A percentile compares a stretch with the other conserved stretches of the same genome.
phyloP scores from a whole-genome alignment of 2,329 filamentous ascomycete species.

The Aspergillus alliaceus region DNA sequence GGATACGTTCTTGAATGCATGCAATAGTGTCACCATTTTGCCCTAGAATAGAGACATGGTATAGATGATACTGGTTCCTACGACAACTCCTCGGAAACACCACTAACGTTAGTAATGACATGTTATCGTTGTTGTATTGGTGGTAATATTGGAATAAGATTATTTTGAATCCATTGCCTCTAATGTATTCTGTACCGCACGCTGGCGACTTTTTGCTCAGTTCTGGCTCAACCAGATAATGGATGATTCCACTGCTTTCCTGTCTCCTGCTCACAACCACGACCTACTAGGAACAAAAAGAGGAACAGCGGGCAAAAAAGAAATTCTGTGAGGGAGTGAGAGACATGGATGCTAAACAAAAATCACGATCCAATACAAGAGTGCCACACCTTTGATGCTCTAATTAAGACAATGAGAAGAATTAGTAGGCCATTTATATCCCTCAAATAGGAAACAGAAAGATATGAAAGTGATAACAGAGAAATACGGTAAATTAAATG shows the following conservation, averaged over 20 bases:
- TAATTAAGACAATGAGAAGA: background rate
- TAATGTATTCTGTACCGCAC: background rate
- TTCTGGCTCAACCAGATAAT: background rate
- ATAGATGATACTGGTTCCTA: background rate
- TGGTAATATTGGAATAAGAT: background rate
- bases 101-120: background rate
- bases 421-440: background rate
- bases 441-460: background rate
- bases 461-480: background rate
- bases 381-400: background rate
- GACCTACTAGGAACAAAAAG: background rate
- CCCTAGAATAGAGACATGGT: background rate
- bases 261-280: too few relatives aligned
- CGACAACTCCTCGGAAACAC: background rate
- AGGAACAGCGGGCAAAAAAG: background rate
- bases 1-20: background rate
- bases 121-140: too few relatives aligned
- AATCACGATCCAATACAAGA: background rate
- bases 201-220: background rate
- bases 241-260: background rate
- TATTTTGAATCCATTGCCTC: background rate
- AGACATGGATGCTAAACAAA: background rate
- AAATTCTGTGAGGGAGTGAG: conserved; percentile 5
- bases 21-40: background rate
- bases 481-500: conserved; percentile 1